phyloP scores from a whole-genome alignment of 352 stramenopile genomes.

The Pythium guiyangense region DNA sequence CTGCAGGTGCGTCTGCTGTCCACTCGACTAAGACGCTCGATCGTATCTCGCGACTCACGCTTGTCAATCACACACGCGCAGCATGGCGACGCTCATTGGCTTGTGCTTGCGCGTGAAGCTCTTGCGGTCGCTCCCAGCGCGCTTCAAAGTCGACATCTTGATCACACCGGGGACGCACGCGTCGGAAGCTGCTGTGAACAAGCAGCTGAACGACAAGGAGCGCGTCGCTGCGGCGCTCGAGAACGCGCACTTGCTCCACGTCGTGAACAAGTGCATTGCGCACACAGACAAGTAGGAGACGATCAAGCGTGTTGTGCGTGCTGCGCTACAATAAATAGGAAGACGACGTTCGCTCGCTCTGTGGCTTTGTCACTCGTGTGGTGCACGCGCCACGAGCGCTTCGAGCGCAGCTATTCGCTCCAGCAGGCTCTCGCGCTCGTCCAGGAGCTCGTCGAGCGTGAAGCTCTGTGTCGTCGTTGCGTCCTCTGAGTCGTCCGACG shows the following conservation, averaged over 20 bases:
- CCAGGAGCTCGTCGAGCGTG: constrained; percentile 23
- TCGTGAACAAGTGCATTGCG: constrained; percentile 96
- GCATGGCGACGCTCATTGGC: constrained; percentile 97
- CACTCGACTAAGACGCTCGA: not conserved
- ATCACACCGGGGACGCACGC: constrained; percentile 94
- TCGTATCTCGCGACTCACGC: not conserved
- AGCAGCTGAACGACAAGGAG: constrained; percentile 97
- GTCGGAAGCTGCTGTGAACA: constrained; percentile 95
- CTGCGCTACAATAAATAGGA: constrained; percentile 6
- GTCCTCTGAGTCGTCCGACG: not conserved
- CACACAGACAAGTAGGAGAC: constrained; percentile 80
- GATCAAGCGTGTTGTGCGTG: not conserved
- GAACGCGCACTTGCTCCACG: constrained; percentile 93
- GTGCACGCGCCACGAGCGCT: constrained; percentile 21
- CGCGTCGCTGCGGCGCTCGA: constrained; percentile 94
- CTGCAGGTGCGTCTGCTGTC: constrained; percentile 64
- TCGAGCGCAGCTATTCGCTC: constrained; percentile 38
- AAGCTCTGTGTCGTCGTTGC: not conserved
- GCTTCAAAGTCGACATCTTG: constrained; percentile 93
- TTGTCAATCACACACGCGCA: constrained; percentile 13
- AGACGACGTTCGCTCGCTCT: not conserved
- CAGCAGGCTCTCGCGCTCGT: constrained; percentile 30
- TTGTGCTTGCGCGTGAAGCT: constrained; percentile 96
- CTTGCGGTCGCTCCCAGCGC: constrained; percentile 87
- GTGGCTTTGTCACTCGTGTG: not conserved